Percentiles rank a stretch among this genome's conserved stretches.
phyloP scores from a whole-genome alignment of 83 land plant genomes.

The Diphasiastrum complanatum region DNA sequence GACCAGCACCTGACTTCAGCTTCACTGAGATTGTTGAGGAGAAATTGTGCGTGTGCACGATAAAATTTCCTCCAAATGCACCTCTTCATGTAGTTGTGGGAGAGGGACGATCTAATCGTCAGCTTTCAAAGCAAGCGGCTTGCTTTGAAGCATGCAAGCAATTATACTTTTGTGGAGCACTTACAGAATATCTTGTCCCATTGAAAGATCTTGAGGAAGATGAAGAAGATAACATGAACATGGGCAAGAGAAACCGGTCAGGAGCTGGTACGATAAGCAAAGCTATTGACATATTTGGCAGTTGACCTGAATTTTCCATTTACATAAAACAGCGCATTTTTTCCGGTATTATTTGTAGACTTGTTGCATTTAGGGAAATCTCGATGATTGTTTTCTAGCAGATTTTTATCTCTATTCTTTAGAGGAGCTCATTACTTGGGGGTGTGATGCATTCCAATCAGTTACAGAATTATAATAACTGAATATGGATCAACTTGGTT shows the following conservation, averaged over 20 bases:
- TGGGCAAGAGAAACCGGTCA: constrained; percentile 14
- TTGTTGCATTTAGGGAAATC: no score
- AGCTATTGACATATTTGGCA: neutral
- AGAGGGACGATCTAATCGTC: constrained; percentile 18
- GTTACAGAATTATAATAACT: neutral
- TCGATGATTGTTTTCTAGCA: no score
- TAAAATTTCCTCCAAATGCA: constrained; percentile 40
- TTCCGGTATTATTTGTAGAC: no score
- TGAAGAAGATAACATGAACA: constrained; percentile 8
- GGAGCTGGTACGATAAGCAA: neutral
- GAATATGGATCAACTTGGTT: neutral
- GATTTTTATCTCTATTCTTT: no score
- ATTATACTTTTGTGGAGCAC: constrained; percentile 40
- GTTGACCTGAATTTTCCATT: no score
- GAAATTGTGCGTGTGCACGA: constrained; percentile 18
- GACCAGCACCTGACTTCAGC: constrained; percentile 28
- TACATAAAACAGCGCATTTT: no score
- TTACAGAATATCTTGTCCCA: constrained; percentile 44
- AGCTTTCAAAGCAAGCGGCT: constrained; percentile 31
- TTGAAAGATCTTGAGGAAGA: constrained; percentile 29
- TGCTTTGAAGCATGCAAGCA: constrained; percentile 51
- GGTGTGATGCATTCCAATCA: no score
- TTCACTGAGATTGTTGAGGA: constrained; percentile 15
- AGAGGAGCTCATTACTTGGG: no score
- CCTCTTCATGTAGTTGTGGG: constrained; percentile 28